Base-by-base conservation (phyloP, 129 eudicot species). In the Erigeron canadensis region DNA sequence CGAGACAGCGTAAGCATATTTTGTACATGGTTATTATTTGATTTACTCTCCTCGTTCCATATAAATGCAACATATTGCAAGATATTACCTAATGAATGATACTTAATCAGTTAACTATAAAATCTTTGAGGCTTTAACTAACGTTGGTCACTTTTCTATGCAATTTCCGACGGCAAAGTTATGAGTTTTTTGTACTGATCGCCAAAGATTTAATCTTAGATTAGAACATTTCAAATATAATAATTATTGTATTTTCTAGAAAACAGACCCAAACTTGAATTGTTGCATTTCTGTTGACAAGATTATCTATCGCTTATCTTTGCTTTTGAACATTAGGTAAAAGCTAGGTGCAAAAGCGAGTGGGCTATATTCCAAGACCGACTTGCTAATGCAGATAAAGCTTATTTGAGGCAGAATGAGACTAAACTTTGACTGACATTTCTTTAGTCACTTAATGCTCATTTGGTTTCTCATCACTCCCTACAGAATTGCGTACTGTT, bases 281-380 rank as follows among this genome's bases (percentile, higher is more conserved):
- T 44, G 19, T 56, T 57, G 55, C 42, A 15, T 39, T 63, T 63
- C n/a, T n/a, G n/a, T n/a, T n/a, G n/a, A n/a, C n/a, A n/a, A n/a
- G n/a, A n/a, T n/a, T n/a, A n/a, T n/a, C n/a, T n/a, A n/a, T 16
- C 12, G 10, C 38, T 10, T 8, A 2, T 58, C 12, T 58, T 13
- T 71, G 2, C 18, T n/a, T 71, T 58, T 28, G 34, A 47, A 8
- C 46, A 38, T 48, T 72, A 91, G 97, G 97, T 91, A 53, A 80
- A 86, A 73, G 81, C 53, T n/a, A 88, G 97, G 84, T 91, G 97
- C 68, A 65, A 19, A 74, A 75, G 61, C 11, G 97, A 91, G 75
- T 91, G 96, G 97, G 82, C 71, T 50, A 82, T 86, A 81, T 91
- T 91, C 78, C 88, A 77, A 67, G 79, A 75, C 38, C 86, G 97